Percentiles rank a stretch among this genome's conserved stretches.
These are phyloP conservation scores for Blastomyces gilchristii DNA, from an alignment of 2,329 filamentous ascomycete genomes.

Conservation along the genomic window DNA sequence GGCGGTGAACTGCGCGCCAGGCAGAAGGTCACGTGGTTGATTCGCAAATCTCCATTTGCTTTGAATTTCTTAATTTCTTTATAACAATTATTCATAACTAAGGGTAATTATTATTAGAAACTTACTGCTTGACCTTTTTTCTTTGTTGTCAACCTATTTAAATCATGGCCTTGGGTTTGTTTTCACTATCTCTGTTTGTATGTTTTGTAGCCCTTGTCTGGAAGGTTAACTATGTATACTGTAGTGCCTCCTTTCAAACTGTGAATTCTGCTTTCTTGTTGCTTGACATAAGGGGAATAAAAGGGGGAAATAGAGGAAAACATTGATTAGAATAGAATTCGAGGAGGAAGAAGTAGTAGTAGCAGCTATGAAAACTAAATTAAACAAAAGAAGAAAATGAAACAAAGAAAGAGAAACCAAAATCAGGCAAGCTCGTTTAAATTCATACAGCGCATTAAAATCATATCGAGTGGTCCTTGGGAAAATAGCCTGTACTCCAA, in stretches of 20 bases:
- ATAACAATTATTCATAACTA: too few relatives aligned
- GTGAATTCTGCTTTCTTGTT: too few relatives aligned
- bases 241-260: neutral
- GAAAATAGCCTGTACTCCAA: neutral
- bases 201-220: neutral
- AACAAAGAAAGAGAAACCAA: neutral
- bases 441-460: neutral
- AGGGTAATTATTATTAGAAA: too few relatives aligned
- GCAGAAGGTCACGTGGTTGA: constrained; percentile 15
- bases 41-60: too few relatives aligned
- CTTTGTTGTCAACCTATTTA: neutral
- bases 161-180: too few relatives aligned
- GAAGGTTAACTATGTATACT: too few relatives aligned
- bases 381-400: neutral
- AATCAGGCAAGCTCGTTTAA: neutral
- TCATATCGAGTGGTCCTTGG: neutral
- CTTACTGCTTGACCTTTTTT: too few relatives aligned
- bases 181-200: neutral
- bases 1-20: constrained; percentile 13
- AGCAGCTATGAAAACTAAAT: neutral
- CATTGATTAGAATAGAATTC: too few relatives aligned
- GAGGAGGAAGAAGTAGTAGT: too few relatives aligned
- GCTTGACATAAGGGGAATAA: too few relatives aligned
- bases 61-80: too few relatives aligned
- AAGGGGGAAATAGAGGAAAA: too few relatives aligned